phyloP scores from a whole-genome alignment of 202 grass and related monocot species.

The Tripidium arundinaceum region DNA sequence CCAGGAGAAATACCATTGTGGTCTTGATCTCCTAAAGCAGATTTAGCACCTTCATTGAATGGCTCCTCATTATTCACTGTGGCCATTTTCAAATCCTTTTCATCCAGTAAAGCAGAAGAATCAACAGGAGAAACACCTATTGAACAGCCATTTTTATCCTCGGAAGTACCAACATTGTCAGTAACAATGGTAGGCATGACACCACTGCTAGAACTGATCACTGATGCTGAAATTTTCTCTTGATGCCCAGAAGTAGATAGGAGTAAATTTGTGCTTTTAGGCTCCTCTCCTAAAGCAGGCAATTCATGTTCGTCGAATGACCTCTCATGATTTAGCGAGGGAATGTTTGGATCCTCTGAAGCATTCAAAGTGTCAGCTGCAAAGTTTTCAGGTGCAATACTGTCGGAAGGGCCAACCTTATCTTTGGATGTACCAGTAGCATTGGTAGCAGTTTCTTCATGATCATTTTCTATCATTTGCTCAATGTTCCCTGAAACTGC shows the following conservation, averaged over 20 bases:
- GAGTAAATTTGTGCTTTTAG: slow-evolving; percentile 18
- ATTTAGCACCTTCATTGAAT: slow-evolving; percentile 20
- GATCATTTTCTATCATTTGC: slow-evolving; percentile 9
- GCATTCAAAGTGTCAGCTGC: slow-evolving; percentile 14
- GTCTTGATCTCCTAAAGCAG: slow-evolving; percentile 17
- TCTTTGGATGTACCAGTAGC: slow-evolving; percentile 24
- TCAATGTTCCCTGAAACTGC: slow-evolving; percentile 26
- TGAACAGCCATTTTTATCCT: slow-evolving; percentile 31
- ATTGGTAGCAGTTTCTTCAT: slow-evolving; percentile 25
- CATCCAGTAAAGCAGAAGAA: slow-evolving; percentile 28
- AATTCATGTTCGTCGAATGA: slow-evolving; percentile 22
- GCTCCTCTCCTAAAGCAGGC: slow-evolving; percentile 25
- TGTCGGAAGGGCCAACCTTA: slow-evolving; percentile 12
- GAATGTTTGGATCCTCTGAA: slow-evolving; percentile 21
- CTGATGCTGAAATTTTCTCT: slow-evolving; percentile 15
- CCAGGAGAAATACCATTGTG: slow-evolving; percentile 13
- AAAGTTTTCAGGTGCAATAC: not conserved
- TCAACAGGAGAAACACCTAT: not conserved
- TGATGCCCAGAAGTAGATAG: slow-evolving; percentile 13
- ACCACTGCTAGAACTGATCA: slow-evolving; percentile 14
- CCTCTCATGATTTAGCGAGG: slow-evolving; percentile 18
- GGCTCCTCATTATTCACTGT: slow-evolving; percentile 14
- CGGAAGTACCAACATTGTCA: slow-evolving; percentile 7
- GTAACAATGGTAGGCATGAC: slow-evolving; percentile 1
- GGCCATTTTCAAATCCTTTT: slow-evolving; percentile 14